Percentiles rank a stretch among this genome's conserved stretches.
Evolutionary conservation across 106 monocot genomes (phyloP).

Genomic region (Dendrobium nobile): DNA sequence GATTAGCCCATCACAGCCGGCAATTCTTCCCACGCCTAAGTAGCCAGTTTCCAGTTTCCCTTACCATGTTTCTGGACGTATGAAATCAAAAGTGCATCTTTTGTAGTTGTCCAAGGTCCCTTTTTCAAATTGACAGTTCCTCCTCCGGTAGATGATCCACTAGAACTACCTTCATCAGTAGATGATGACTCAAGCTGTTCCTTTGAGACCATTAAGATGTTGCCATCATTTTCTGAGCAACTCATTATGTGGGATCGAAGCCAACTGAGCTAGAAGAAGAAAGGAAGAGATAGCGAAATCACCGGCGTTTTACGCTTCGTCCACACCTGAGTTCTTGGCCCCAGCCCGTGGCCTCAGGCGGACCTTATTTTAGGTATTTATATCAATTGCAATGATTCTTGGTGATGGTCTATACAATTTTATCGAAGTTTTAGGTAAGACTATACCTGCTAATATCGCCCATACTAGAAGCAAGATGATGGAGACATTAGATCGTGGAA

Average conservation of each 20-base stretch:
- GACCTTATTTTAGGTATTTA: constrained; percentile 39
- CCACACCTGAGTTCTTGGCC: no score
- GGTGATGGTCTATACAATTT: constrained; percentile 90
- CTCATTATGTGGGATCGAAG: constrained; percentile 15
- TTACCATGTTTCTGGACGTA: constrained; percentile 70
- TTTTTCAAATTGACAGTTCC: constrained; percentile 37
- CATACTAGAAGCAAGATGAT: constrained; percentile 13
- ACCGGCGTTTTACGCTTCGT: no score
- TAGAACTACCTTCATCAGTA: constrained; percentile 24
- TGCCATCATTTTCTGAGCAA: constrained; percentile 10
- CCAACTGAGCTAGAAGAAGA: no score
- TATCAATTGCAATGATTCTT: constrained; percentile 69
- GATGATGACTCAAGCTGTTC: constrained; percentile 23
- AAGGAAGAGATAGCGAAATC: no score
- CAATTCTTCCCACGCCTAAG: constrained; percentile 74
- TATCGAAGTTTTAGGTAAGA: constrained; percentile 47
- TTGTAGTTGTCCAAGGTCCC: constrained; percentile 72
- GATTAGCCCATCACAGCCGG: constrained; percentile 73
- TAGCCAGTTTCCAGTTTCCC: constrained; percentile 81
- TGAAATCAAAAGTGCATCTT: constrained; percentile 57
- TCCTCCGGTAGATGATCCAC: constrained; percentile 12
- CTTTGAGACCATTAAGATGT: constrained; percentile 9
- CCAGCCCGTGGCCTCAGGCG: no score
- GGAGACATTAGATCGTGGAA: no score
- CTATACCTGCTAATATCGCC: constrained; percentile 13